Conservation (phyloP, 495 filamentous ascomycete genomes). For the Neurospora sp. region DNA sequence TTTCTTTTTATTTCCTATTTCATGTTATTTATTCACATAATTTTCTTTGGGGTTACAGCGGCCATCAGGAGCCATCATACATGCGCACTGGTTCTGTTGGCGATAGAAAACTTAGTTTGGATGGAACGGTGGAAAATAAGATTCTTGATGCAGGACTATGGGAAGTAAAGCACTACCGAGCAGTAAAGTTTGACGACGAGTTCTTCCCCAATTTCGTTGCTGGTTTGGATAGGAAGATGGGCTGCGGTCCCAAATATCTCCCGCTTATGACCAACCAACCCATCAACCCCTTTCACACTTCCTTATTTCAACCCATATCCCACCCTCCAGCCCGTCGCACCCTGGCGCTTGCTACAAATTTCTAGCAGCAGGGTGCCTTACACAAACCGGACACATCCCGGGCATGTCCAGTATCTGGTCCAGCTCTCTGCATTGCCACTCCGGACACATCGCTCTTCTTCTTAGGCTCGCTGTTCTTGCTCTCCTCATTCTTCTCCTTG, state of each 20-base stretch:
- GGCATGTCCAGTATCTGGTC: background rate
- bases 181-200: background rate
- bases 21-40: too few species aligned
- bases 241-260: background rate
- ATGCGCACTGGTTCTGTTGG: background rate
- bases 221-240: background rate
- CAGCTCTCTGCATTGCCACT: background rate
- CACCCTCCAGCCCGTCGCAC: background rate
- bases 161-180: background rate
- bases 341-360: background rate
- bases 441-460: background rate
- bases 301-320: background rate
- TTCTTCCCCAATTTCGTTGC: background rate
- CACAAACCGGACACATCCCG: background rate
- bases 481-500: background rate
- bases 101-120: background rate
- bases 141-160: background rate
- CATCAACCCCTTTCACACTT: background rate
- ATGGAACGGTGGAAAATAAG: background rate
- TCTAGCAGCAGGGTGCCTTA: background rate
- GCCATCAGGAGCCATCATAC: background rate
- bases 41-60: too few species aligned
- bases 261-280: background rate
- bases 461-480: background rate
- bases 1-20: too few species aligned